Conservation (phyloP, 2,329 filamentous ascomycete genomes). For the Alternaria sp. region DNA sequence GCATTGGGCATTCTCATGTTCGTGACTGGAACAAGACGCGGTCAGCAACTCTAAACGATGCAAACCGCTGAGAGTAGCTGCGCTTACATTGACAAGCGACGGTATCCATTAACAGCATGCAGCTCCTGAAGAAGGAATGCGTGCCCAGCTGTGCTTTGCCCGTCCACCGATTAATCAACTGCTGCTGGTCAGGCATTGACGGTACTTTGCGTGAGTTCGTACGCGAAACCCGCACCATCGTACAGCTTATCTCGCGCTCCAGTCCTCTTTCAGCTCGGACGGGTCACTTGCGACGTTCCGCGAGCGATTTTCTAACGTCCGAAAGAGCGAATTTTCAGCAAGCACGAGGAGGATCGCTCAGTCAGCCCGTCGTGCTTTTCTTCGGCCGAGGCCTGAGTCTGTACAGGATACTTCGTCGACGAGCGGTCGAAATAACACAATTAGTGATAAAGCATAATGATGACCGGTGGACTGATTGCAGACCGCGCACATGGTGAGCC, state of each 20-base stretch:
- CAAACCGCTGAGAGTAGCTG: slow-evolving; percentile 19
- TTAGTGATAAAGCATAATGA: slow-evolving; percentile 14
- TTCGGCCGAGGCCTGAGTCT: slow-evolving; percentile 33
- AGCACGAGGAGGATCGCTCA: slow-evolving; percentile 14
- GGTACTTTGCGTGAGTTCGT: neutral
- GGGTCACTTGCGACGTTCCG: slow-evolving; percentile 14
- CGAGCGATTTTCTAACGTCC: slow-evolving; percentile 27
- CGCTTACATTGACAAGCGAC: slow-evolving; percentile 6
- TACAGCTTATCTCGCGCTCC: neutral
- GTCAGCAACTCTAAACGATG: slow-evolving; percentile 26
- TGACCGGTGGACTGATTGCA: neutral
- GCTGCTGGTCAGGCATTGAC: neutral
- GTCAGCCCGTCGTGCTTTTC: neutral
- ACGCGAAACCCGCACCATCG: neutral
- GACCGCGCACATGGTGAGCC: slow-evolving; percentile 16
- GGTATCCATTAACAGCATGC: neutral
- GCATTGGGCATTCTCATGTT: neutral
- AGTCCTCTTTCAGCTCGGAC: slow-evolving; percentile 12
- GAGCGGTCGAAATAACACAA: slow-evolving; percentile 20
- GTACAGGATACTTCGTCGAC: neutral
- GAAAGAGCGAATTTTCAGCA: slow-evolving; percentile 7
- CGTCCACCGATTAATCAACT: neutral
- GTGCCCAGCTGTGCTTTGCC: neutral
- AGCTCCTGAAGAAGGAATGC: neutral
- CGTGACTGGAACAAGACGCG: slow-evolving; percentile 14